A percentile compares a stretch with the other conserved stretches of the same genome.
Conservation (phyloP, 345 rosid species). For the Gossypium thurberi region DNA sequence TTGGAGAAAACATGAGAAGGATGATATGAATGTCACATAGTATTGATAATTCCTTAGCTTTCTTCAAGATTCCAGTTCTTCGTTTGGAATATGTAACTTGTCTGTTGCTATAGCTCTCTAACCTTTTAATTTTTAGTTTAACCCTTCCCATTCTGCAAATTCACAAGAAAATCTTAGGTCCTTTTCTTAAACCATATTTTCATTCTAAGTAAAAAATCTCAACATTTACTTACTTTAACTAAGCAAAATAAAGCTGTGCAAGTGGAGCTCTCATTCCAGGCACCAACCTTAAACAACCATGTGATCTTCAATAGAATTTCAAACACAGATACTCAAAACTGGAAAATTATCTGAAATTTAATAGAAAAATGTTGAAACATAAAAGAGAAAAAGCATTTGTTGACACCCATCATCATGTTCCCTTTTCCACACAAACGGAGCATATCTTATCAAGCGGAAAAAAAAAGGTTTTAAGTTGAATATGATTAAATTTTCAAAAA, state of each 20-base stretch:
- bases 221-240: slow-evolving; percentile 25
- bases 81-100: slow-evolving; percentile 83
- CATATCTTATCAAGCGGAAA: slow-evolving; percentile 1
- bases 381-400: neutral
- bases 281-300: slow-evolving; percentile 16
- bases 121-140: slow-evolving; percentile 73
- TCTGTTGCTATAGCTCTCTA: slow-evolving; percentile 67
- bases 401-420: neutral
- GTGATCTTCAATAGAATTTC: slow-evolving; percentile 16
- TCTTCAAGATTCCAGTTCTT: slow-evolving; percentile 79
- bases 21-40: slow-evolving; percentile 73
- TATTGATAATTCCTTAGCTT: slow-evolving; percentile 82
- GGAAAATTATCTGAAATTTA: neutral
- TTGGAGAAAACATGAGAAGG: slow-evolving; percentile 90
- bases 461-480: neutral
- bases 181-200: neutral
- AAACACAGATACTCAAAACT: slow-evolving; percentile 1
- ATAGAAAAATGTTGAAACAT: slow-evolving; percentile 1
- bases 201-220: neutral
- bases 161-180: neutral
- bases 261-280: slow-evolving; percentile 32
- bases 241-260: slow-evolving; percentile 15
- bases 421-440: slow-evolving; percentile 11
- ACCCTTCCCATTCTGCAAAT: slow-evolving; percentile 78
- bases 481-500: slow-evolving; percentile 2